Evolutionary conservation across 2,329 filamentous ascomycete genomes (phyloP).

Genomic region (Paecilomyces formosus): DNA sequence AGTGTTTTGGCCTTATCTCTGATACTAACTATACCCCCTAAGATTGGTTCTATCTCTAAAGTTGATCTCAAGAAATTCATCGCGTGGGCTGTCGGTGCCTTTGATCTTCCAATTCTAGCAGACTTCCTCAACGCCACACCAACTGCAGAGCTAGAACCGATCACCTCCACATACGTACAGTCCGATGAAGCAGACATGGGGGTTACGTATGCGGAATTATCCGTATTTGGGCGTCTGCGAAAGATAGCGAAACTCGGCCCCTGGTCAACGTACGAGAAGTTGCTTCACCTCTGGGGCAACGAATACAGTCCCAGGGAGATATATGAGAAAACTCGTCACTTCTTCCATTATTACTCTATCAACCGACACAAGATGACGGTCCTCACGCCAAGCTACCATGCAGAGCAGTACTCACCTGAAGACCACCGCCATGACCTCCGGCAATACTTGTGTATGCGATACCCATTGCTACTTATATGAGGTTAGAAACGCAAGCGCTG

Average conservation of each 20-base stretch:
- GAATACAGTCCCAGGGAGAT: slow-evolving; percentile 35
- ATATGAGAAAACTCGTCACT: slow-evolving; percentile 40
- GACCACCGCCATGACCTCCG: slow-evolving; percentile 54
- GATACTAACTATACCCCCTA: not conserved
- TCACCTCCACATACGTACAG: slow-evolving; percentile 55
- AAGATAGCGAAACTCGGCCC: slow-evolving; percentile 49
- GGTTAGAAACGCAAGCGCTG: not conserved
- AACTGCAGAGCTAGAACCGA: slow-evolving; percentile 59
- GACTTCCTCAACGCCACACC: slow-evolving; percentile 59
- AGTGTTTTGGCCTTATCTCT: not conserved
- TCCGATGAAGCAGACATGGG: slow-evolving; percentile 51
- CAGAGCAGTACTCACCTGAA: slow-evolving; percentile 45
- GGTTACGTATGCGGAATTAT: slow-evolving; percentile 49
- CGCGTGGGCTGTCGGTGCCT: slow-evolving; percentile 52
- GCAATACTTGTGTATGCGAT: slow-evolving; percentile 43
- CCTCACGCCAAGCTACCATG: slow-evolving; percentile 51
- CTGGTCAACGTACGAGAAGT: slow-evolving; percentile 47
- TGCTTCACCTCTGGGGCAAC: slow-evolving; percentile 45
- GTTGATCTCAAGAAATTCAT: slow-evolving; percentile 67
- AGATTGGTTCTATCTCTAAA: slow-evolving; percentile 49
- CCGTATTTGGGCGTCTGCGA: slow-evolving; percentile 45
- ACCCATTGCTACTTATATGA: not conserved
- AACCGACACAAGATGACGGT: slow-evolving; percentile 61
- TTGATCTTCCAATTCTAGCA: slow-evolving; percentile 56
- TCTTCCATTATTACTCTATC: slow-evolving; percentile 47